Percentiles rank a stretch among this genome's conserved stretches.
These are phyloP conservation scores for Arabis alpina DNA, from an alignment of 345 rosid genomes.

Conservation along the genomic window DNA sequence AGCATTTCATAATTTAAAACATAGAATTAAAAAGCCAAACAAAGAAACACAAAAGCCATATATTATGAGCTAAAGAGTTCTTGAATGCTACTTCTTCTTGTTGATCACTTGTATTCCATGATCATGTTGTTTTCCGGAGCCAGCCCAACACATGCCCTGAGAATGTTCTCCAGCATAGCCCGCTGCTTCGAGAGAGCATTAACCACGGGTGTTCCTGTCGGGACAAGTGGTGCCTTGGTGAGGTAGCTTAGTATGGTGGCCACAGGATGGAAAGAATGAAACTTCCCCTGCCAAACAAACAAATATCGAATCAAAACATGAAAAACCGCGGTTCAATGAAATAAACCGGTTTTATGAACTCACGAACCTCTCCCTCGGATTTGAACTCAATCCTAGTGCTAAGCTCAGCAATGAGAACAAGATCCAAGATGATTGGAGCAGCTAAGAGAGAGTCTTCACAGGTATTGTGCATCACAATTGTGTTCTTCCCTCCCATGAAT, in stretches of 20 bases:
- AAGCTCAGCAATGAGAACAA: constrained; percentile 96
- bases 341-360: not conserved
- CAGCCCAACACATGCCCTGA: constrained; percentile 94
- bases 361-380: constrained; percentile 83
- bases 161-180: constrained; percentile 96
- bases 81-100: constrained; percentile 20
- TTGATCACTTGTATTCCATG: constrained; percentile 84
- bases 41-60: constrained; percentile 16
- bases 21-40: constrained; percentile 15
- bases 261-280: constrained; percentile 97
- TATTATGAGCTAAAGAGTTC: constrained; percentile 18
- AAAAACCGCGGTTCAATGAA: not conserved
- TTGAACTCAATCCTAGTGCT: constrained; percentile 92
- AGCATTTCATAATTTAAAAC: constrained; percentile 21
- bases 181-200: constrained; percentile 96
- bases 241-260: constrained; percentile 98
- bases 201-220: constrained; percentile 95
- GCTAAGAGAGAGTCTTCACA: constrained; percentile 98
- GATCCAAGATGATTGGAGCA: constrained; percentile 94
- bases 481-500: constrained; percentile 95
- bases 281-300: constrained; percentile 66
- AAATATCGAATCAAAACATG: not conserved
- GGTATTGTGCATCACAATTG: constrained; percentile 91
- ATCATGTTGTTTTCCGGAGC: constrained; percentile 99
- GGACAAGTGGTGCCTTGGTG: constrained; percentile 97